phyloP scores from a whole-genome alignment of 495 filamentous ascomycete species.

The Penicillium herquei region DNA sequence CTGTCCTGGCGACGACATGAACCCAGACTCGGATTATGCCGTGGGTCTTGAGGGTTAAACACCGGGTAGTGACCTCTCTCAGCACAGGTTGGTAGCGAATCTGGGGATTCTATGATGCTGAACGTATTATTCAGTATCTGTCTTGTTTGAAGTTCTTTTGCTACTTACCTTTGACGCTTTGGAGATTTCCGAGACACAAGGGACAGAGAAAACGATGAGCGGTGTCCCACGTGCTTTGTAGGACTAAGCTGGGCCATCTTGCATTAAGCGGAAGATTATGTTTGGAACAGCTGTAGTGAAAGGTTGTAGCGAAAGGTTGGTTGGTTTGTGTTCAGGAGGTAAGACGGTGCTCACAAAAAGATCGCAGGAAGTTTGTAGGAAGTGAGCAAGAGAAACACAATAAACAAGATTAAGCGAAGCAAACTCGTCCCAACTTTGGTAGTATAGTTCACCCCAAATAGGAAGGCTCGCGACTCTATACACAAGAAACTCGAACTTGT shows the following conservation, averaged over 20 bases:
- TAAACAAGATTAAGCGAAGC: too few species aligned
- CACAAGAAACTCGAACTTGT: too few species aligned
- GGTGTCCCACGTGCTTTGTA: background rate
- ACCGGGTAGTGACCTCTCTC: conserved; percentile 38
- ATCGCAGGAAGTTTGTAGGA: too few species aligned
- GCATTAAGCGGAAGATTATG: too few species aligned
- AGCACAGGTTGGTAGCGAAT: conserved; percentile 20
- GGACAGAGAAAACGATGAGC: conserved; percentile 15
- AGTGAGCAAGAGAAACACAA: too few species aligned
- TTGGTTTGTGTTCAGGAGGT: too few species aligned
- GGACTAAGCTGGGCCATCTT: too few species aligned
- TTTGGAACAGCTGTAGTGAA: too few species aligned
- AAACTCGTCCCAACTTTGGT: too few species aligned
- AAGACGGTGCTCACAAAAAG: too few species aligned
- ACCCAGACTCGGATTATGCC: conserved; percentile 26
- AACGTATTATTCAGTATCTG: background rate
- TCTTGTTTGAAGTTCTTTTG: background rate
- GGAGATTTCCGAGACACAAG: conserved; percentile 15
- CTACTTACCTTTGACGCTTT: conserved; percentile 23
- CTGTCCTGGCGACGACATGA: conserved; percentile 11
- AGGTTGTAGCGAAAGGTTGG: too few species aligned
- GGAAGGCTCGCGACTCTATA: background rate
- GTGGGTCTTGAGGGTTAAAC: conserved; percentile 34
- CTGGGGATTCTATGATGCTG: conserved; percentile 5
- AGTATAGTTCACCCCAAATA: background rate